These are phyloP conservation scores for Vaucheria bursata DNA, from an alignment of 352 stramenopile genomes.

Conservation along the genomic window DNA sequence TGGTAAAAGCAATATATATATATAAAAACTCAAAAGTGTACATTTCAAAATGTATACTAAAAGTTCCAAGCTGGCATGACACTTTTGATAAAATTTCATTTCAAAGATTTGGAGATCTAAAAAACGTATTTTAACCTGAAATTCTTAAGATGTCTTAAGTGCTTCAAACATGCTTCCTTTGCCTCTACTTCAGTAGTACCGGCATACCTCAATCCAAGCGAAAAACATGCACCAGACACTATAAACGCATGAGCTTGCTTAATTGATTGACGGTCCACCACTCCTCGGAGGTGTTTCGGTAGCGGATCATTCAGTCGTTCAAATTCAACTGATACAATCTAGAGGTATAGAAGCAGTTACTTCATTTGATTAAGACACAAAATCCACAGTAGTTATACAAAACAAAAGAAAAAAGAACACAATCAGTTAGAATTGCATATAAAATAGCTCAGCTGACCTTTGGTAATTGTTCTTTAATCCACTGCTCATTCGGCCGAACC, in stretches of 20 bases:
- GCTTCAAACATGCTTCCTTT: not conserved
- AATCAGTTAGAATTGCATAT: not conserved
- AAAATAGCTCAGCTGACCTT: not conserved
- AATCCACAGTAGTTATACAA: too few relatives aligned
- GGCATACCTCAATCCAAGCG: constrained; percentile 84
- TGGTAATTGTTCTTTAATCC: constrained; percentile 76
- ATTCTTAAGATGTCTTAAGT: not conserved
- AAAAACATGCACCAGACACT: constrained; percentile 83
- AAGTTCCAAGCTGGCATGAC: too few relatives aligned
- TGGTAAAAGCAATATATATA: too few relatives aligned
- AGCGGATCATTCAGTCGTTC: constrained; percentile 24
- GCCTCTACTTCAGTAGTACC: constrained; percentile 64
- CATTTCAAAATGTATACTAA: too few relatives aligned
- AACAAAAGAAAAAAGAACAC: too few relatives aligned
- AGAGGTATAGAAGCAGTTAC: constrained; percentile 17
- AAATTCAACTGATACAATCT: constrained; percentile 51
- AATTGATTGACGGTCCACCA: constrained; percentile 71
- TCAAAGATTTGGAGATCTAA: too few relatives aligned
- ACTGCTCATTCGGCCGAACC: constrained; percentile 72
- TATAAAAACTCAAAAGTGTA: too few relatives aligned
- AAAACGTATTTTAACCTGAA: constrained; percentile 4
- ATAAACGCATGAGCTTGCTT: constrained; percentile 88
- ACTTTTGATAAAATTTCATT: too few relatives aligned
- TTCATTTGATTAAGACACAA: too few relatives aligned
- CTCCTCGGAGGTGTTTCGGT: constrained; percentile 18